phyloP scores from a whole-genome alignment of 805 yeast genomes.

The Pichia rugopelliculosa region DNA sequence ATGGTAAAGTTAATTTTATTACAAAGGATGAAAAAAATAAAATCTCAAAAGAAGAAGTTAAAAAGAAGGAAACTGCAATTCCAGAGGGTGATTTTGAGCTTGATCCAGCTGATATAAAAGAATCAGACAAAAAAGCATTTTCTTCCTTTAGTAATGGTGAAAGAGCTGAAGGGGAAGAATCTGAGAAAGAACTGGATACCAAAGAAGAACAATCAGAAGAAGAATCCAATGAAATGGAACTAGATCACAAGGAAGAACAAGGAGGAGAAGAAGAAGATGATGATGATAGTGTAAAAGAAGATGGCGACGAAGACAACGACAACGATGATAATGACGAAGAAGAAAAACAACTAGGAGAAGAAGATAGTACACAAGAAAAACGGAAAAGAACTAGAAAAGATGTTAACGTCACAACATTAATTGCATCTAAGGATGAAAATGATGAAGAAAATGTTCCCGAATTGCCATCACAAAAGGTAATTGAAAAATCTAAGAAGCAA shows the following conservation, averaged over 20 bases:
- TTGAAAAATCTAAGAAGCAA: conserved; percentile 6
- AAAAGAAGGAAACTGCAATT: conserved; percentile 15
- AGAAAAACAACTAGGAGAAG: conserved; percentile 1
- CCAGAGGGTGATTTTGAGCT: conserved; percentile 22
- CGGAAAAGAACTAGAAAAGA: not conserved
- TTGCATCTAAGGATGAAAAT: conserved; percentile 10
- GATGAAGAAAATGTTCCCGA: conserved; percentile 14
- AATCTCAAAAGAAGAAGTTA: conserved; percentile 17
- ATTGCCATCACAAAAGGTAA: not conserved
- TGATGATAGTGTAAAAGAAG: conserved; percentile 3
- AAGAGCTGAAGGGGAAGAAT: conserved; percentile 6
- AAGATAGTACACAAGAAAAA: not conserved
- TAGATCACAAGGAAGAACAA: conserved; percentile 4
- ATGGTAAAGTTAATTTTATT: conserved; percentile 61
- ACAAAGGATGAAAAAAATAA: conserved; percentile 29
- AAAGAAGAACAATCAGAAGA: conserved; percentile 7
- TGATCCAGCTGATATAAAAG: conserved; percentile 14
- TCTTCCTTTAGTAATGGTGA: conserved; percentile 8
- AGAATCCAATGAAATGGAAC: conserved; percentile 7
- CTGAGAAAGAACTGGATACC: conserved; percentile 1
- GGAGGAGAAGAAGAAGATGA: not conserved
- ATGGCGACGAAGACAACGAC: not conserved
- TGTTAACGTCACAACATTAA: conserved; percentile 7
- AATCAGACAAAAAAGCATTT: conserved; percentile 18
- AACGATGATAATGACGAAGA: no score